Evolutionary conservation across 2,329 filamentous ascomycete genomes (phyloP).

Genomic region (Colletotrichum trifolii): DNA sequence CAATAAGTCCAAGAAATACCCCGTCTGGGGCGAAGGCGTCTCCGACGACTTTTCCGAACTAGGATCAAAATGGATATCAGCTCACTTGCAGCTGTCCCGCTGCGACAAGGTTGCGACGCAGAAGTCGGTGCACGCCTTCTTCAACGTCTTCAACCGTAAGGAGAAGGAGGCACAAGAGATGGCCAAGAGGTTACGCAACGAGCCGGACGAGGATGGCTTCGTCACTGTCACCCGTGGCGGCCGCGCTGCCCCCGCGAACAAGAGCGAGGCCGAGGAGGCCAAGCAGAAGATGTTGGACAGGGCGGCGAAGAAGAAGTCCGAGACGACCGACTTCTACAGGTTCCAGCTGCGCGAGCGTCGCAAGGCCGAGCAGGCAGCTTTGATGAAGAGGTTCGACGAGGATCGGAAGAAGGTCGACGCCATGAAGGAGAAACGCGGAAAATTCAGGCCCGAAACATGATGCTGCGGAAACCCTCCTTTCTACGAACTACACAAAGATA

Average conservation of each 20-base stretch:
- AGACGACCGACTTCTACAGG: constrained; percentile 81
- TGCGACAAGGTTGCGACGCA: constrained; percentile 76
- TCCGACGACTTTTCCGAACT: constrained; percentile 66
- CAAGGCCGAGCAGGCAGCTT: constrained; percentile 76
- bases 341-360: constrained; percentile 84
- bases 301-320: constrained; percentile 69
- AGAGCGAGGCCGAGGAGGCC: constrained; percentile 75
- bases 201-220: constrained; percentile 95
- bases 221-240: constrained; percentile 89
- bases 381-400: constrained; percentile 79
- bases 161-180: constrained; percentile 72
- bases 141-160: constrained; percentile 81
- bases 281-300: constrained; percentile 70
- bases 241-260: constrained; percentile 76
- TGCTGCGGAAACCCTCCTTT: background rate
- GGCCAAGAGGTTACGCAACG: constrained; percentile 74
- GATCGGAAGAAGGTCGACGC: constrained; percentile 78
- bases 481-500: constrained; percentile 24
- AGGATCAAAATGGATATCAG: constrained; percentile 67
- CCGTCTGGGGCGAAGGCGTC: constrained; percentile 76
- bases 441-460: constrained; percentile 65
- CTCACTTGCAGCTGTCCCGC: constrained; percentile 78
- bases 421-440: constrained; percentile 75
- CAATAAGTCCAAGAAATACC: constrained; percentile 67
- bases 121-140: constrained; percentile 83